phyloP scores from a whole-genome alignment of 345 rosid genomes.

The Lumnitzera littorea region DNA sequence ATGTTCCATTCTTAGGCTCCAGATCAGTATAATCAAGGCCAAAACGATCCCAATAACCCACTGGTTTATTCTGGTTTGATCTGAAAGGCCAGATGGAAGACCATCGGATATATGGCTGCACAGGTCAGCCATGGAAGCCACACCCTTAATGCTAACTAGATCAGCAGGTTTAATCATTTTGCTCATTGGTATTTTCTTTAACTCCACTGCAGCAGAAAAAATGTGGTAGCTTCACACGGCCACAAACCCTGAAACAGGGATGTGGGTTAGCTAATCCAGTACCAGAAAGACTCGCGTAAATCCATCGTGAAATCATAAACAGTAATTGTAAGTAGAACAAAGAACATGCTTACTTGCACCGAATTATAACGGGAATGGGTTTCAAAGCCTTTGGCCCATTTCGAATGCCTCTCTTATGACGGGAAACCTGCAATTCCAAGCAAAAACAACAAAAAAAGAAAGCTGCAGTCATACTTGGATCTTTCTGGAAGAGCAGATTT shows the following conservation, averaged over 20 bases:
- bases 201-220: constrained; percentile 96
- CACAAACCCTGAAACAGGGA: constrained; percentile 59
- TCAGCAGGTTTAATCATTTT: neutral
- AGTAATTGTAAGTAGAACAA: no score
- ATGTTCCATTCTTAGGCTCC: no score
- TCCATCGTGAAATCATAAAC: neutral
- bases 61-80: no score
- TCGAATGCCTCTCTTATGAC: constrained; percentile 73
- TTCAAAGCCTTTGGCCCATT: constrained; percentile 93
- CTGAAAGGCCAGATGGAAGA: no score
- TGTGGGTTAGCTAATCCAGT: neutral
- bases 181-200: constrained; percentile 24
- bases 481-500: no score
- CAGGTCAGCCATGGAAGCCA: no score
- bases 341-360: constrained; percentile 59
- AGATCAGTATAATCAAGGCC: no score
- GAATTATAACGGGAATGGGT: constrained; percentile 75
- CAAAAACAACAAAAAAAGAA: neutral
- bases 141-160: no score
- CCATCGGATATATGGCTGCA: no score
- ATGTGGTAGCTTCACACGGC: constrained; percentile 84
- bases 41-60: no score
- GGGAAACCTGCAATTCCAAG: constrained; percentile 46
- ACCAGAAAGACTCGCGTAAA: neutral
- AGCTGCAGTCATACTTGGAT: neutral